phyloP scores from a whole-genome alignment of 768 basidiomycete species.

The Rhodocollybia butyracea region DNA sequence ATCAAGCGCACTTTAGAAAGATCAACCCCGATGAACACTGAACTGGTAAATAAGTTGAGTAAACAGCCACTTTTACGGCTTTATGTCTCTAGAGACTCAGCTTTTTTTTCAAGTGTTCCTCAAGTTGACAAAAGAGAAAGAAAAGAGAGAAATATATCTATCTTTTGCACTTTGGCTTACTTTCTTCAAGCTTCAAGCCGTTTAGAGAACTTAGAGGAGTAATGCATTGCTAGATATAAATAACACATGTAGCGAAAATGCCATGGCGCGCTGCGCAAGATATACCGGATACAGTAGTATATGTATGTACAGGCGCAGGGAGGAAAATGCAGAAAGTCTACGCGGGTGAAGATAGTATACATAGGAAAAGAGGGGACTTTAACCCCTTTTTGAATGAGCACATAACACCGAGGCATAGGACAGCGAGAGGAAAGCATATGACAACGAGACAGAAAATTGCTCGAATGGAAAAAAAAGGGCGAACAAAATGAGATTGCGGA shows the following conservation, averaged over 20 bases:
- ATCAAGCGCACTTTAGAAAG: not conserved
- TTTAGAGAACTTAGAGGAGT: no score
- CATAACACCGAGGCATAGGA: conserved; percentile 24
- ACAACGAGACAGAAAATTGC: conserved; percentile 19
- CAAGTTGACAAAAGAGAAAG: no score
- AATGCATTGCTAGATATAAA: conserved; percentile 10
- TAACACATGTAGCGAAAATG: conserved; percentile 2
- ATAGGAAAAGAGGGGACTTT: conserved; percentile 15
- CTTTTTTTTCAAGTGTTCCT: no score
- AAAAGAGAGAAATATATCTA: no score
- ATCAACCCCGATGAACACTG: no score
- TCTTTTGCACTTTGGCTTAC: no score
- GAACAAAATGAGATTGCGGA: conserved; percentile 13
- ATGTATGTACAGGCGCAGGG: conserved; percentile 25
- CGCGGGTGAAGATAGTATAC: not conserved
- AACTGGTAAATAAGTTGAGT: no score
- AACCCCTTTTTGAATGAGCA: conserved; percentile 13
- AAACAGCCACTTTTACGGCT: no score
- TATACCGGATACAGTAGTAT: conserved; percentile 16
- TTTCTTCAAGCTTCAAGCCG: no score
- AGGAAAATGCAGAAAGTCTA: not conserved
- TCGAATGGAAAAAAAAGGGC: conserved; percentile 15
- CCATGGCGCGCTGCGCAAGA: conserved; percentile 28
- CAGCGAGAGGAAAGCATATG: conserved; percentile 33
- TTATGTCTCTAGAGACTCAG: no score